Evolutionary conservation across 805 yeast genomes (phyloP).

Genomic region (Priceomyces medius): DNA sequence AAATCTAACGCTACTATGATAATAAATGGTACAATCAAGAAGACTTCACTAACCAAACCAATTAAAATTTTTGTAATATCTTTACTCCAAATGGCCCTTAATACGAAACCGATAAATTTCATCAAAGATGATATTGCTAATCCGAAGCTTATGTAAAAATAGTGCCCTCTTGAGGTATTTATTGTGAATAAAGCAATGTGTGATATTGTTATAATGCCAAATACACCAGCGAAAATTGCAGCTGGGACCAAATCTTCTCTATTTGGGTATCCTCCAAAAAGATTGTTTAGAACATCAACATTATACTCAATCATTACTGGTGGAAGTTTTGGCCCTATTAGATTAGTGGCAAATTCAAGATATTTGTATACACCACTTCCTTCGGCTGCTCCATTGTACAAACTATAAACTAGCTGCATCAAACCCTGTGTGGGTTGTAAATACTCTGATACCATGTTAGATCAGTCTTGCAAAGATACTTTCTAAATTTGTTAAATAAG

Average conservation of each 20-base stretch:
- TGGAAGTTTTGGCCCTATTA: constrained; percentile 36
- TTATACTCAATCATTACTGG: constrained; percentile 34
- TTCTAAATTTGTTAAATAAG: too few species aligned
- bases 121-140: constrained; percentile 52
- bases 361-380: constrained; percentile 30
- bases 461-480: too few species aligned
- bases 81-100: constrained; percentile 59
- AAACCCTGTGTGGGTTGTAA: constrained; percentile 3
- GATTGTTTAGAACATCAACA: constrained; percentile 39
- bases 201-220: constrained; percentile 44
- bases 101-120: constrained; percentile 57
- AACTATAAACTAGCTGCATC: constrained; percentile 18
- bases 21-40: constrained; percentile 56
- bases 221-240: constrained; percentile 55
- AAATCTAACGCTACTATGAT: constrained; percentile 57
- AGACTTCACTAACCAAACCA: constrained; percentile 59
- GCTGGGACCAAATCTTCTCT: constrained; percentile 58
- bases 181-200: constrained; percentile 47
- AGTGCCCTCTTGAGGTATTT: constrained; percentile 57
- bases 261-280: constrained; percentile 63
- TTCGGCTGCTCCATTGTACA: constrained; percentile 22
- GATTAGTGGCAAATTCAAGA: constrained; percentile 25
- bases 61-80: constrained; percentile 43
- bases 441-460: too few species aligned
- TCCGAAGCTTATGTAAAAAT: constrained; percentile 54